A percentile compares a stretch with the other conserved stretches of the same genome.
Conservation (phyloP, 345 rosid genomes). For the Linum tenue region DNA sequence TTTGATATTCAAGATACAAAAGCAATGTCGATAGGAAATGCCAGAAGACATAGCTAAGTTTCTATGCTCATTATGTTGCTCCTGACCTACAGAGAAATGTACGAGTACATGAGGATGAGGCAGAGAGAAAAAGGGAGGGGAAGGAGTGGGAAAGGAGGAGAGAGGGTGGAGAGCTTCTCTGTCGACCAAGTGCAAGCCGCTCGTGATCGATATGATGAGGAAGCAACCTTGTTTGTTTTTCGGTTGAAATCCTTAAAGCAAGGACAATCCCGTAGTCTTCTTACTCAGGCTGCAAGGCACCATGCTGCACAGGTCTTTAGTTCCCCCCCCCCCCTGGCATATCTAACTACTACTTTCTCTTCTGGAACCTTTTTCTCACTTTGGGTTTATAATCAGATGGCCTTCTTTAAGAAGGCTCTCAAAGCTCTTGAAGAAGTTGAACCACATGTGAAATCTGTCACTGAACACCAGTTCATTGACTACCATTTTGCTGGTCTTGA, state of each 20-base stretch:
- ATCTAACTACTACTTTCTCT: neutral
- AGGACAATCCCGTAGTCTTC: constrained; percentile 10
- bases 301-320: constrained; percentile 7
- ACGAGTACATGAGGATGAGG: constrained; percentile 1
- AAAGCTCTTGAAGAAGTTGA: constrained; percentile 4
- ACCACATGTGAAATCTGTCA: constrained; percentile 1
- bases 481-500: constrained; percentile 4
- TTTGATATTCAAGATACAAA: neutral
- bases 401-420: constrained; percentile 5
- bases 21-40: no score
- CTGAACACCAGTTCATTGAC: constrained; percentile 2
- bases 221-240: constrained; percentile 5
- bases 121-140: constrained; percentile 9
- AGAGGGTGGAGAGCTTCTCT: neutral
- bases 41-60: no score
- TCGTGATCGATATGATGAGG: constrained; percentile 5
- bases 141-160: constrained; percentile 1
- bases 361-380: neutral
- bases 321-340: neutral
- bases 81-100: constrained; percentile 3
- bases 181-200: constrained; percentile 5
- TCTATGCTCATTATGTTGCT: neutral
- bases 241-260: constrained; percentile 7
- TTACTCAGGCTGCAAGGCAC: constrained; percentile 10
- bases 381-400: neutral